Evolutionary conservation across 148 eudicot species (phyloP), one percentile per base, ranked within the genome.

Genomic region (Amaranthus cruentus): DNA sequence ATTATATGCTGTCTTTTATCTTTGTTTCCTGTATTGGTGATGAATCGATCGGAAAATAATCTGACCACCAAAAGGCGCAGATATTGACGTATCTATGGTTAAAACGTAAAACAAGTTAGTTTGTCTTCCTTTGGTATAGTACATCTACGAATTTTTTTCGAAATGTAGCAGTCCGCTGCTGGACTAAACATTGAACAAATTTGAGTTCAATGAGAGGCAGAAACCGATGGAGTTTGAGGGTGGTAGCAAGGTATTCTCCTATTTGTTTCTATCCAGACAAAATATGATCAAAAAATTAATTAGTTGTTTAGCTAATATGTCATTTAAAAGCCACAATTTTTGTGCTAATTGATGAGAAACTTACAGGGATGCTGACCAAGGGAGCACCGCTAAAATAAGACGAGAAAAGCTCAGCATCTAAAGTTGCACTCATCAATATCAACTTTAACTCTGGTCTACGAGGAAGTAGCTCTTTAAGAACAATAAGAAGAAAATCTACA

Each of bases 371-470:
- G 18, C 86, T 87, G 73, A 94, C 77, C 75, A 80, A 38, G 50
- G 93, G 96, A 65, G 91, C 96, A 71, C 94, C 91, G 74, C 87
- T 83, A 75, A 95, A 95, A 83, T 90, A 95, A 75, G 92, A 87
- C 49, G 97, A 90, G 86, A 95, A 95, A 73, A 91, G 91, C 70
- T 90, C 89, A 57, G 97, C 93, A 83, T 95, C 99, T 83, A 95
- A 81, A 71, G 99, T 90, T 68, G 99, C 99, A 87, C 99, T 95
- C 99, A 95, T 95, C 85, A 95, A 80, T 77, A 95, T 85, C 79
- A 95, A 77, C 89, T 87, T 87, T 73, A 95, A 69, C 49, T 95
- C 99, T 13, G 99, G 93, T 77, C 91, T 89, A 75, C 80, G 88
- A 79, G 96, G 92, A 79, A 95, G 97, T 68, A 95, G 88, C 84